These are phyloP conservation scores for Solanum gandarillasii DNA, from an alignment of 257 asterid genomes.

Conservation along the genomic window DNA sequence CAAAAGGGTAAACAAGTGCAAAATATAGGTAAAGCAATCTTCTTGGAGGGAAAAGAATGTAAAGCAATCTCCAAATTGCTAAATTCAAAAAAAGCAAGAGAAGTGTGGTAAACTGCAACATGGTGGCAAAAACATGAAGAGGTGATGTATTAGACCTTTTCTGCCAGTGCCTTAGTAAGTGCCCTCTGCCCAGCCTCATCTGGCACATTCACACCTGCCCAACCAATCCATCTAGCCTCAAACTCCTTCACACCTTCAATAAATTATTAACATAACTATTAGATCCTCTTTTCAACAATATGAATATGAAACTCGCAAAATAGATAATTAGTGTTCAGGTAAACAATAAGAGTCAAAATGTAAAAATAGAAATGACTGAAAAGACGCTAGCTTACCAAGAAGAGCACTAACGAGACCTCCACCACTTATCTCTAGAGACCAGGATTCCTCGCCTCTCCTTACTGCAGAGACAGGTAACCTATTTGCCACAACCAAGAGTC, in stretches of 20 bases:
- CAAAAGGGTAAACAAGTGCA: not conserved
- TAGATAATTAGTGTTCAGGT: not conserved
- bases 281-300: not conserved
- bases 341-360: not conserved
- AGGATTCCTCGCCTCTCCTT: conserved; percentile 78
- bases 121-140: not conserved
- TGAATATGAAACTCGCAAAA: not conserved
- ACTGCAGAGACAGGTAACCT: conserved; percentile 96
- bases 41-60: not conserved
- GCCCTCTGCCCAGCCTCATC: conserved; percentile 81
- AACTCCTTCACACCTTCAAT: conserved; percentile 71
- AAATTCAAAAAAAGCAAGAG: not conserved
- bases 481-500: conserved; percentile 92
- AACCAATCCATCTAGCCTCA: conserved; percentile 95
- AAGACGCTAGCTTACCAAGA: conserved; percentile 51
- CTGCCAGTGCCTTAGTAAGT: conserved; percentile 71
- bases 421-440: conserved; percentile 94
- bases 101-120: not conserved
- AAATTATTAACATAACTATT: conserved; percentile 6
- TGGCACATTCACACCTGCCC: conserved; percentile 97
- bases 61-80: not conserved
- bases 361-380: not conserved
- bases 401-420: conserved; percentile 99
- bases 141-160: conserved; percentile 43
- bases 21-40: not conserved